A percentile compares a stretch with the other conserved stretches of the same genome.
These are phyloP conservation scores for Boletus pseudopeckii DNA, from an alignment of 768 basidiomycete species.

Conservation along the genomic window DNA sequence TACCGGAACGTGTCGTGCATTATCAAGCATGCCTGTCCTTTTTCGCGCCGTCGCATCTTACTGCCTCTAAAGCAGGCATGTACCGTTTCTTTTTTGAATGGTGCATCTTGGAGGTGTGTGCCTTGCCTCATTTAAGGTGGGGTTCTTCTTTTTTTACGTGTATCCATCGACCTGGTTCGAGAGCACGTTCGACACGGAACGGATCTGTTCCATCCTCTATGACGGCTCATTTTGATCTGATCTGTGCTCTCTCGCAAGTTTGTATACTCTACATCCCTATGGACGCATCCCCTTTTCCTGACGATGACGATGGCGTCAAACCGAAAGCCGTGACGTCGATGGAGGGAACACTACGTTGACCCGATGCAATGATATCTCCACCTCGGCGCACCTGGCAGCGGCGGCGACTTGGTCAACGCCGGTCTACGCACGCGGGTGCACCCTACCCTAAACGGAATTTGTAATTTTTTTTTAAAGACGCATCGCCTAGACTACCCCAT, in stretches of 20 bases:
- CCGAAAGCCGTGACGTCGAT: too few relatives aligned
- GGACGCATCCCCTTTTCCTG: background rate
- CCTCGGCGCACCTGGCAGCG: too few relatives aligned
- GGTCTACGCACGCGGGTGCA: too few relatives aligned
- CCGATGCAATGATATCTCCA: too few relatives aligned
- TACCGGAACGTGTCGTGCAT: background rate
- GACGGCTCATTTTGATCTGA: background rate
- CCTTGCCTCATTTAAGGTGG: background rate
- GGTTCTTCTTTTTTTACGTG: slow-evolving; percentile 1
- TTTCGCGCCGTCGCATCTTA: background rate
- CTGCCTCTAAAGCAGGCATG: background rate
- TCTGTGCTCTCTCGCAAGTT: background rate
- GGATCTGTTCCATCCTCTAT: slow-evolving; percentile 1
- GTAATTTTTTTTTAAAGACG: too few relatives aligned
- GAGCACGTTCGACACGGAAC: background rate
- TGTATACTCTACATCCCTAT: background rate
- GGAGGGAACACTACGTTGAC: too few relatives aligned
- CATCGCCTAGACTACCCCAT: too few relatives aligned
- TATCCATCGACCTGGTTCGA: background rate
- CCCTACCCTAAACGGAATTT: too few relatives aligned
- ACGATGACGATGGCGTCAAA: background rate
- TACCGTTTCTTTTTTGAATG: background rate
- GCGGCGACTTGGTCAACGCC: too few relatives aligned
- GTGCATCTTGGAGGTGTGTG: background rate
- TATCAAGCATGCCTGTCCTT: background rate